Conservation (phyloP, 2,329 filamentous ascomycete genomes). For the Botrytis galanthina region DNA sequence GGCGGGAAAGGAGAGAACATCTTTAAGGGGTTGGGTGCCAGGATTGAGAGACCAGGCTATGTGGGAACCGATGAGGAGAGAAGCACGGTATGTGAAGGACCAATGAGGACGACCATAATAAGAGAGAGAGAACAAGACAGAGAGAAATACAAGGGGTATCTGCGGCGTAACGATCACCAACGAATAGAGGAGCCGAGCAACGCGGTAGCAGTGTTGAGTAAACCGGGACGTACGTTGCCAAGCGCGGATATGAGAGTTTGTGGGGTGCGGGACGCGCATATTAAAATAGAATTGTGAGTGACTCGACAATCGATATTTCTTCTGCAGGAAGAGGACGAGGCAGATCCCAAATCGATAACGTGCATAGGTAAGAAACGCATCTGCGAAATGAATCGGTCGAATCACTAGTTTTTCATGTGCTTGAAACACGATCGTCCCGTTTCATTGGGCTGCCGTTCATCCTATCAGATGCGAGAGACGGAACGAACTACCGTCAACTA, state of each 20-base stretch:
- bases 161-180: neutral
- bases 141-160: neutral
- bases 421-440: neutral
- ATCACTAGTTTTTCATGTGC: neutral
- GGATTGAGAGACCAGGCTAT: neutral
- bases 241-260: neutral
- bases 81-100: neutral
- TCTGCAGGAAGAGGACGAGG: neutral
- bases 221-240: neutral
- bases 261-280: neutral
- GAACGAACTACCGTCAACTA: conserved; percentile 1
- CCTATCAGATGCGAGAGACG: neutral
- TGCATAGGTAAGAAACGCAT: neutral
- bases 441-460: neutral
- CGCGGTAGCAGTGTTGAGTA: neutral
- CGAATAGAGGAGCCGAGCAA: neutral
- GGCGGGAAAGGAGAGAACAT: conserved; percentile 2
- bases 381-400: too few relatives aligned
- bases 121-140: neutral
- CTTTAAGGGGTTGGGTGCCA: neutral
- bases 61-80: neutral
- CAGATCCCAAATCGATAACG: neutral
- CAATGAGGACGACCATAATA: neutral
- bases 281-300: neutral
- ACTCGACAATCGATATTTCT: neutral